phyloP scores from a whole-genome alignment of 164 flowering plant species.

The Chimonanthus salicifolius region DNA sequence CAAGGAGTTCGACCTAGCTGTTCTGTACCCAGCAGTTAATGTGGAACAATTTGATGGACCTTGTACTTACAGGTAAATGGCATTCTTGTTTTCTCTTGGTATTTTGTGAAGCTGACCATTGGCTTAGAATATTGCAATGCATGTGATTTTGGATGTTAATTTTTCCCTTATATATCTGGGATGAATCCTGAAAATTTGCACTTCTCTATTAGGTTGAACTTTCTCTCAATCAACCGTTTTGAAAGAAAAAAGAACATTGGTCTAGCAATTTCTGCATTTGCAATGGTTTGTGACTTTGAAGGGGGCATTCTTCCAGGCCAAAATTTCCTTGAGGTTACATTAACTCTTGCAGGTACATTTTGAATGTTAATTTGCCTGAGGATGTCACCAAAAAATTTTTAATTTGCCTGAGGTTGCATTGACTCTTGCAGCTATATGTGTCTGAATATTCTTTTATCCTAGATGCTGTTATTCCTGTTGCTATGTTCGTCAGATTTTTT shows the following conservation, averaged over 20 bases:
- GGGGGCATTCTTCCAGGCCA: constrained; percentile 26
- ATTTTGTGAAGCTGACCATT: constrained; percentile 13
- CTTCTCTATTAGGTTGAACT: constrained; percentile 44
- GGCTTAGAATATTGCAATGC: neutral
- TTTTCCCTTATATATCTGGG: neutral
- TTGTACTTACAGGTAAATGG: constrained; percentile 50
- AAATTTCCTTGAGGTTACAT: constrained; percentile 35
- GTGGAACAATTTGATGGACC: constrained; percentile 77
- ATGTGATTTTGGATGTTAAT: neutral
- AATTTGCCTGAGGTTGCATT: too few species aligned
- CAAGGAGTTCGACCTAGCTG: constrained; percentile 70
- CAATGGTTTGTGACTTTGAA: constrained; percentile 44
- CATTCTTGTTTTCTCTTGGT: constrained; percentile 26
- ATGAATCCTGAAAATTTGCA: neutral
- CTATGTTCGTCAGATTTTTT: neutral
- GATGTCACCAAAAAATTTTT: too few species aligned
- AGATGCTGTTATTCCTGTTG: neutral
- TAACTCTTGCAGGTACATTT: constrained; percentile 68
- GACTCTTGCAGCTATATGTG: too few species aligned
- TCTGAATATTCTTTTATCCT: neutral
- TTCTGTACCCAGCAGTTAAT: constrained; percentile 91
- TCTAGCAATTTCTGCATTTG: constrained; percentile 80
- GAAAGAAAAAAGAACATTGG: constrained; percentile 92
- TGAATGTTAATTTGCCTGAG: neutral
- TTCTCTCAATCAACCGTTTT: constrained; percentile 84